phyloP scores from a whole-genome alignment of 768 basidiomycete genomes.

The Dioszegia aurantiaca region DNA sequence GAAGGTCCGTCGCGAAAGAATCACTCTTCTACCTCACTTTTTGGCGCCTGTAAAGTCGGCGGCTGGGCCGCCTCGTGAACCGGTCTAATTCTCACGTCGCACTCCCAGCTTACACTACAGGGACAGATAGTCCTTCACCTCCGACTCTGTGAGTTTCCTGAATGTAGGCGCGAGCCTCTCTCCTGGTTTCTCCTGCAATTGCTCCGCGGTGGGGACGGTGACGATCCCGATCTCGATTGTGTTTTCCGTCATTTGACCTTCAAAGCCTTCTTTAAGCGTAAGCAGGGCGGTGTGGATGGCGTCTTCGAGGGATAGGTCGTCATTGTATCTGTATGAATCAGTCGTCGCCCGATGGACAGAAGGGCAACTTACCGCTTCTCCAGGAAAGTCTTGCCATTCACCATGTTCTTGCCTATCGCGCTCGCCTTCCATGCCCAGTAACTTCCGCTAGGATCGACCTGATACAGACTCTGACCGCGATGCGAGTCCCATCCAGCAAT shows the following conservation, averaged over 20 bases:
- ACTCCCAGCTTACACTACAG: conserved; percentile 26
- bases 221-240: conserved; percentile 98
- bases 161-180: conserved; percentile 80
- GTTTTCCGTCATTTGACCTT: conserved; percentile 99
- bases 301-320: conserved; percentile 97
- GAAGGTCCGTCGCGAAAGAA: no score
- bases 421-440: conserved; percentile 99
- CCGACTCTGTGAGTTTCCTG: conserved; percentile 91
- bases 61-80: no score
- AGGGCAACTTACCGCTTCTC: conserved; percentile 91
- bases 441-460: conserved; percentile 97
- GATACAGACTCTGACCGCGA: conserved; percentile 94
- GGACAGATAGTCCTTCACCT: conserved; percentile 89
- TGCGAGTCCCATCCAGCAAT: conserved; percentile 95
- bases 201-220: conserved; percentile 72
- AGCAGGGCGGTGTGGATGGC: conserved; percentile 97
- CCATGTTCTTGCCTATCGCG: conserved; percentile 99
- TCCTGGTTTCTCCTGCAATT: conserved; percentile 65
- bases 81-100: background rate
- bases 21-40: no score
- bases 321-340: conserved; percentile 72
- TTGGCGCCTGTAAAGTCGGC: no score
- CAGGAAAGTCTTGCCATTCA: conserved; percentile 98
- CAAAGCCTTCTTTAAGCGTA: conserved; percentile 97
- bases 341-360: conserved; percentile 5